These are phyloP conservation scores for Diutina scorzettiae DNA, from an alignment of 1,139 yeast genomes.

Conservation along the genomic window DNA sequence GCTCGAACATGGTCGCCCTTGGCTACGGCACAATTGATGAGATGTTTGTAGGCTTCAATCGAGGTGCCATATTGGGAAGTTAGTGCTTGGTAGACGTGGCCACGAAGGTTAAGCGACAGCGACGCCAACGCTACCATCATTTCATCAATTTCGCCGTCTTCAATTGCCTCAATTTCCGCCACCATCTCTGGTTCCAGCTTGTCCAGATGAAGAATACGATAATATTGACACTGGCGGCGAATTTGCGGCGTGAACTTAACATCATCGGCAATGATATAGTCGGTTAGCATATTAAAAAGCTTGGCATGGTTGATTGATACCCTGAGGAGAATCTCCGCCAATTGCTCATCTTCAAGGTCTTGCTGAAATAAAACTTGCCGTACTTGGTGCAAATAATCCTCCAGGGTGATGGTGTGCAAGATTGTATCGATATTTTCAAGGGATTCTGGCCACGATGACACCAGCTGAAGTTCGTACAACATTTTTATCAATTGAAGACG, in stretches of 20 bases:
- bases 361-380: conserved; percentile 14
- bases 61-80: conserved; percentile 12
- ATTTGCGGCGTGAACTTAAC: conserved; percentile 15
- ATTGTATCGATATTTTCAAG: conserved; percentile 8
- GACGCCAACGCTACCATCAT: conserved; percentile 3
- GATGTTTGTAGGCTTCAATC: conserved; percentile 17
- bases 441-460: background rate
- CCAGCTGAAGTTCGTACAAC: conserved; percentile 6
- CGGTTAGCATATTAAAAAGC: conserved; percentile 10
- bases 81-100: conserved; percentile 1
- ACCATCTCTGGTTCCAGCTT: conserved; percentile 9
- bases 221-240: conserved; percentile 13
- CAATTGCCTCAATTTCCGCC: conserved; percentile 7
- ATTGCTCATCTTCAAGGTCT: conserved; percentile 16
- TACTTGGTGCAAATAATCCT: conserved; percentile 10
- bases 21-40: conserved; percentile 20
- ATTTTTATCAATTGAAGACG: conserved; percentile 14
- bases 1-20: conserved; percentile 16
- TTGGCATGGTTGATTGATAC: conserved; percentile 9
- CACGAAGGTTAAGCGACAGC: background rate
- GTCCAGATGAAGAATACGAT: background rate
- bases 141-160: background rate
- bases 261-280: conserved; percentile 14
- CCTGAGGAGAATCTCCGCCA: conserved; percentile 14
- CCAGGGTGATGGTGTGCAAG: conserved; percentile 7